Evolutionary conservation across 2,329 filamentous ascomycete genomes (phyloP).

Genomic region (Sclerotiophoma versabilis): DNA sequence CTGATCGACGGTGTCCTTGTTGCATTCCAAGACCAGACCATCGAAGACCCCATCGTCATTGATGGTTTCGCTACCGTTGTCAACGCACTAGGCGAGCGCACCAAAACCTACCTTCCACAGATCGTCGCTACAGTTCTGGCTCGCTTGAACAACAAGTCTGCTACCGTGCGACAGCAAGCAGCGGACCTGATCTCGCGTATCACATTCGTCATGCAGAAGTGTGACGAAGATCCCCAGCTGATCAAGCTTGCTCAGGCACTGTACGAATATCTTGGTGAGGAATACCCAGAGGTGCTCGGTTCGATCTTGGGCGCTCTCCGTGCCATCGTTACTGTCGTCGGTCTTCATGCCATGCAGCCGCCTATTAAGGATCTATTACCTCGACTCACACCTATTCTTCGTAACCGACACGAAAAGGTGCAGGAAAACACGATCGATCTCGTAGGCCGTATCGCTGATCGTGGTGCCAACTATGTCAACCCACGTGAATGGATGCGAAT

Average conservation of each 20-base stretch:
- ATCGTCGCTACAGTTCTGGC: constrained; percentile 97
- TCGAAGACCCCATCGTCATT: constrained; percentile 94
- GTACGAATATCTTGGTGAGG: constrained; percentile 97
- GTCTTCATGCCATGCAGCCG: constrained; percentile 97
- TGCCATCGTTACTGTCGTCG: constrained; percentile 96
- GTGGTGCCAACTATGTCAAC: constrained; percentile 94
- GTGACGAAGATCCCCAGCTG: constrained; percentile 93
- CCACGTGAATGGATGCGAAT: constrained; percentile 99
- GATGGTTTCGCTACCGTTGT: constrained; percentile 98
- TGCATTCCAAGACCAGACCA: constrained; percentile 96
- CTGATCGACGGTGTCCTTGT: constrained; percentile 94
- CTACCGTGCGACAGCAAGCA: constrained; percentile 94
- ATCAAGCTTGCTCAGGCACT: constrained; percentile 92
- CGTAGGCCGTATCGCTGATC: constrained; percentile 96
- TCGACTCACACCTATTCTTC: constrained; percentile 94
- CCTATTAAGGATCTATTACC: constrained; percentile 96
- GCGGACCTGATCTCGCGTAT: constrained; percentile 96
- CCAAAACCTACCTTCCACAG: constrained; percentile 95
- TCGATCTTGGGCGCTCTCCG: constrained; percentile 94
- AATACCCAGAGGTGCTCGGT: constrained; percentile 96
- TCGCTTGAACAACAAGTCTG: constrained; percentile 96
- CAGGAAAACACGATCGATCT: constrained; percentile 99
- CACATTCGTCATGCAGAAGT: constrained; percentile 99
- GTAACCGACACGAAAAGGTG: constrained; percentile 98
- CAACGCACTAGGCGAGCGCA: constrained; percentile 89